Percentiles rank a stretch among this genome's conserved stretches.
These are phyloP conservation scores for Wickerhamomyces ciferrii DNA, from an alignment of 805 yeast genomes.

Conservation along the genomic window DNA sequence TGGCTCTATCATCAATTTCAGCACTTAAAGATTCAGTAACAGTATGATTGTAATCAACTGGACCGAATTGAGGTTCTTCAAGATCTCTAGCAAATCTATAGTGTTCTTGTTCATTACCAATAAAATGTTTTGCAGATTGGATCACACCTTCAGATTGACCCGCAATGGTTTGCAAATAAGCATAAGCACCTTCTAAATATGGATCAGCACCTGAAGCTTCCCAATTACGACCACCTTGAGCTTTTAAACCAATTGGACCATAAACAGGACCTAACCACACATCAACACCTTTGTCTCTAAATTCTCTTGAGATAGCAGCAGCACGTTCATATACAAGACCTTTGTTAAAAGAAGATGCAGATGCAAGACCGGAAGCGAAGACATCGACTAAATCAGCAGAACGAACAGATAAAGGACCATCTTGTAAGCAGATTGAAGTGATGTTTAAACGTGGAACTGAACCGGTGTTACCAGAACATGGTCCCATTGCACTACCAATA, in stretches of 20 bases:
- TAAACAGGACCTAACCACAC: conserved; percentile 47
- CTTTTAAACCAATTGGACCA: conserved; percentile 54
- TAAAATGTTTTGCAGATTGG: conserved; percentile 52
- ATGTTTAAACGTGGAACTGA: conserved; percentile 47
- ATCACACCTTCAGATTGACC: conserved; percentile 50
- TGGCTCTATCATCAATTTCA: conserved; percentile 47
- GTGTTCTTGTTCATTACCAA: conserved; percentile 54
- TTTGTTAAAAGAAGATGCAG: conserved; percentile 49
- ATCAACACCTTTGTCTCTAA: conserved; percentile 44
- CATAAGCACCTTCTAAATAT: conserved; percentile 47
- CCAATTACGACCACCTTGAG: conserved; percentile 58
- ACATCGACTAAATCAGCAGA: conserved; percentile 45
- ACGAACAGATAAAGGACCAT: conserved; percentile 53
- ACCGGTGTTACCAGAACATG: conserved; percentile 55
- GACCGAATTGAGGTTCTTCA: conserved; percentile 30
- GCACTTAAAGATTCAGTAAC: conserved; percentile 40
- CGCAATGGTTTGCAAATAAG: conserved; percentile 45
- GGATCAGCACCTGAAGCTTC: conserved; percentile 59
- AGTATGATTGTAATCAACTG: conserved; percentile 30
- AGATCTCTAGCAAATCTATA: conserved; percentile 40
- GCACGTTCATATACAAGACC: conserved; percentile 46
- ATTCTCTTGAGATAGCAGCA: conserved; percentile 47
- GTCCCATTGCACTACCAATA: conserved; percentile 52
- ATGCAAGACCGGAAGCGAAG: conserved; percentile 50
- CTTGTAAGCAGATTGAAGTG: conserved; percentile 48